phyloP scores from a whole-genome alignment of 805 yeast species.

The Allodekkera sacchari region DNA sequence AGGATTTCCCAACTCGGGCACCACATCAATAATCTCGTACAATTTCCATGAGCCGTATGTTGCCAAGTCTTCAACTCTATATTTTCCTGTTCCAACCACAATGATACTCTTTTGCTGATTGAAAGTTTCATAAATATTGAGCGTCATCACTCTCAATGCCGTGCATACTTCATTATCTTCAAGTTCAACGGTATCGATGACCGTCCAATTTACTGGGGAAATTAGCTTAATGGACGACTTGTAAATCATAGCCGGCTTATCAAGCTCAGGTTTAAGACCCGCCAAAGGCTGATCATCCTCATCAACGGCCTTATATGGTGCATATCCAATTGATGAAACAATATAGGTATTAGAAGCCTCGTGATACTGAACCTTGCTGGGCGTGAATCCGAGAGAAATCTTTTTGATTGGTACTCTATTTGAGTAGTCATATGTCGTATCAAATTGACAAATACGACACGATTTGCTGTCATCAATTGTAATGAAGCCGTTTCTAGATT shows the following conservation, averaged over 20 bases:
- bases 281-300: slow-evolving; percentile 63
- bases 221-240: slow-evolving; percentile 57
- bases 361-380: slow-evolving; percentile 64
- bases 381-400: slow-evolving; percentile 46
- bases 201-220: slow-evolving; percentile 69
- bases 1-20: slow-evolving; percentile 83
- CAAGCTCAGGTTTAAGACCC: slow-evolving; percentile 40
- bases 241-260: slow-evolving; percentile 43
- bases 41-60: slow-evolving; percentile 72
- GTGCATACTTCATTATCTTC: slow-evolving; percentile 61
- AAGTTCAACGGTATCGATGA: slow-evolving; percentile 61
- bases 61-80: slow-evolving; percentile 72
- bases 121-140: slow-evolving; percentile 25
- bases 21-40: slow-evolving; percentile 69
- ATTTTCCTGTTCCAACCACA: slow-evolving; percentile 70
- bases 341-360: slow-evolving; percentile 54
- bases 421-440: slow-evolving; percentile 41
- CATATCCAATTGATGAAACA: slow-evolving; percentile 49
- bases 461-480: slow-evolving; percentile 63
- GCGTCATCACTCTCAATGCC: slow-evolving; percentile 43
- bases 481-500: slow-evolving; percentile 44
- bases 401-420: slow-evolving; percentile 52
- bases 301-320: slow-evolving; percentile 58
- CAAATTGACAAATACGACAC: slow-evolving; percentile 52
- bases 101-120: slow-evolving; percentile 28